Base-by-base conservation (phyloP, 2,329 filamentous ascomycete species). In the Fusarium fujikuroi region DNA sequence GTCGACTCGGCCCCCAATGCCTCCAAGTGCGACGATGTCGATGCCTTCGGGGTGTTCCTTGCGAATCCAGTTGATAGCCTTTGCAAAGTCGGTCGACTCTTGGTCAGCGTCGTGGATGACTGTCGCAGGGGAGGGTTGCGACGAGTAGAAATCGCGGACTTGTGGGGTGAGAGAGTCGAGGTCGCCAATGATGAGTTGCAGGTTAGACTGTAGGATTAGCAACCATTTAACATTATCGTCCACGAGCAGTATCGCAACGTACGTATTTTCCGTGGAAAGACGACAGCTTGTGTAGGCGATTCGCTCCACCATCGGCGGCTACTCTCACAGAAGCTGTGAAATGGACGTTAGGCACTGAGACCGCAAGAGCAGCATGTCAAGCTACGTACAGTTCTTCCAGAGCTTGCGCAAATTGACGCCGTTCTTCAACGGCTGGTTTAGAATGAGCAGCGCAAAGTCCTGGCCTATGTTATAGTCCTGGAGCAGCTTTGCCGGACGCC, bases 281-380 rank as follows among this genome's bases (percentile, higher is more conserved):
- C 3, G 82, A 84, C 21, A 86, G 80, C 37, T 86, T 79, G 63
- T 86, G 83, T 82, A 98, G 87, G 42, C 90, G 88, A 79, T 98
- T 97, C 50, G 95, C 95, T 30, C 95, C 96, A 62, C 95, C 96
- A 83, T 99, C 96, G 34, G 95, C 96, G 66, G 95, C 97, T 60
- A 98, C 87, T 30, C 88, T 89, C 69, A 91, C 87, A 28, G 83
- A 84, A 59, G 93, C 92, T 93, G 75, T 34, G 36, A 63, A 18
- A 28, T 23, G 25, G 21, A 21, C 25, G 42, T 70, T 70, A 58
- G 81, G 76, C 40, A 75, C 46, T 23, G 25, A 30, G 25, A 57
- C 21, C 16, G 18, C 40, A 37, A 59, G 36, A 19, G 21, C 42
- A 63, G 15, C 36, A 64, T 36, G 39, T 36, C 18, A 63, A 69